Conservation (phyloP, 345 rosid species). For the Brassica nigra region DNA sequence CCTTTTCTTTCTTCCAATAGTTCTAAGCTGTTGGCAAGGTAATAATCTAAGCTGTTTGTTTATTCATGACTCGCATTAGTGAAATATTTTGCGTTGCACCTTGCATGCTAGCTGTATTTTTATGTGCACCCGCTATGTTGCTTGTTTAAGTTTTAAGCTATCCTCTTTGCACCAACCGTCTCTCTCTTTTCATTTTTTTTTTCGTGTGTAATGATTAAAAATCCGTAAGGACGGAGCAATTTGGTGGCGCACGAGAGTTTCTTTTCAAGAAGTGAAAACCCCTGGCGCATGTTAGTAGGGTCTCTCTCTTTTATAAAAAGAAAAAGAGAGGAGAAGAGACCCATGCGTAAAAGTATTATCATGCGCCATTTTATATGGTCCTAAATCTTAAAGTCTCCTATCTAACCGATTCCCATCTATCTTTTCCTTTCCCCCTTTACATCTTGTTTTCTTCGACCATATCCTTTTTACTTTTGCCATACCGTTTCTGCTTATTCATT, state of each 20-base stretch:
- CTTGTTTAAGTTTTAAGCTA: neutral
- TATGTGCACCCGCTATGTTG: constrained; percentile 4
- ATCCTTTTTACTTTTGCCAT: neutral
- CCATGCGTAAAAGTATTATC: constrained; percentile 38
- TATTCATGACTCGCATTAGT: neutral
- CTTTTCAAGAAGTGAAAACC: constrained; percentile 26
- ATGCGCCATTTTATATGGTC: constrained; percentile 42
- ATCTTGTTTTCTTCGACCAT: neutral
- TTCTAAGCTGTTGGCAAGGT: too few species aligned
- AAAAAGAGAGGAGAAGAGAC: constrained; percentile 20
- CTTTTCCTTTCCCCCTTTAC: constrained; percentile 7
- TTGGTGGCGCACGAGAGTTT: constrained; percentile 29
- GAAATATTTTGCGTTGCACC: neutral
- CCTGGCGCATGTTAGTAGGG: constrained; percentile 48
- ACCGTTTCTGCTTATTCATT: neutral
- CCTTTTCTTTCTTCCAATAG: too few species aligned
- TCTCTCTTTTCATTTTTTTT: neutral
- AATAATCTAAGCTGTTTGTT: too few species aligned
- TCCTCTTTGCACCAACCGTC: constrained; percentile 13
- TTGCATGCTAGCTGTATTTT: neutral
- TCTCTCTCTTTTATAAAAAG: constrained; percentile 1
- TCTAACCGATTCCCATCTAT: constrained; percentile 7
- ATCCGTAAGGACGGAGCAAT: constrained; percentile 14
- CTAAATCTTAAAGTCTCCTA: constrained; percentile 26
- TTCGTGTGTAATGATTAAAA: constrained; percentile 16